Percentiles rank a stretch among this genome's conserved stretches.
Conservation (phyloP, 305 asterid genomes). For the Ruellia speciosa region DNA sequence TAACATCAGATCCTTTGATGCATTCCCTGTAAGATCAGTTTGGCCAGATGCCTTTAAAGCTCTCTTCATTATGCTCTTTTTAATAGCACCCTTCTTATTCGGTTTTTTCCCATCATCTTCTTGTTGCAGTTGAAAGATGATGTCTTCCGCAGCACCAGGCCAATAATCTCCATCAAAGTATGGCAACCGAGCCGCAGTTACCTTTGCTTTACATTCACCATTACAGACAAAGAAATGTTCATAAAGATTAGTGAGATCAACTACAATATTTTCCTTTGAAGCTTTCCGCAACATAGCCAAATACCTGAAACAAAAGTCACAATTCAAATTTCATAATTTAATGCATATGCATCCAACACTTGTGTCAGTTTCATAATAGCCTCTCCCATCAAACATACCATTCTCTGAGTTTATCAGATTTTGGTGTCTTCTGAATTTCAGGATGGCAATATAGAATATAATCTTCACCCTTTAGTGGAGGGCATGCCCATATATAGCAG, state of each 20-base stretch:
- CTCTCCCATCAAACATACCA: conserved; percentile 48
- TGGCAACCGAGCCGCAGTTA: conserved; percentile 92
- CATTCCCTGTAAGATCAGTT: conserved; percentile 83
- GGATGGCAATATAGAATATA: conserved; percentile 96
- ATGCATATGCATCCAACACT: conserved; percentile 6
- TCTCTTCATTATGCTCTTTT: conserved; percentile 77
- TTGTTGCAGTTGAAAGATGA: conserved; percentile 75
- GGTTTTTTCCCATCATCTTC: conserved; percentile 85
- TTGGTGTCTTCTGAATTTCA: conserved; percentile 97
- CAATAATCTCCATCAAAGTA: conserved; percentile 96
- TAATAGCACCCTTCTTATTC: conserved; percentile 63
- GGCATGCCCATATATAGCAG: conserved; percentile 98
- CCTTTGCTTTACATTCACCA: conserved; percentile 89
- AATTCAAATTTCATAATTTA: no score
- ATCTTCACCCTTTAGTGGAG: conserved; percentile 94
- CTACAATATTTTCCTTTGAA: conserved; percentile 68
- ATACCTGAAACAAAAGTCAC: conserved; percentile 56
- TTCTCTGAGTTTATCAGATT: conserved; percentile 94
- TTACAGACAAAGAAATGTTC: conserved; percentile 74
- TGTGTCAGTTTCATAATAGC: conserved; percentile 6
- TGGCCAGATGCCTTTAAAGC: conserved; percentile 87
- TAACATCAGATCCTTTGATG: conserved; percentile 77
- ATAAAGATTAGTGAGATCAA: conserved; percentile 73
- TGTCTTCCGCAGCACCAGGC: conserved; percentile 99
- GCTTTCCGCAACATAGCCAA: conserved; percentile 89